These are phyloP conservation scores for Ceriops decandra DNA, from an alignment of 345 rosid genomes.

Conservation along the genomic window DNA sequence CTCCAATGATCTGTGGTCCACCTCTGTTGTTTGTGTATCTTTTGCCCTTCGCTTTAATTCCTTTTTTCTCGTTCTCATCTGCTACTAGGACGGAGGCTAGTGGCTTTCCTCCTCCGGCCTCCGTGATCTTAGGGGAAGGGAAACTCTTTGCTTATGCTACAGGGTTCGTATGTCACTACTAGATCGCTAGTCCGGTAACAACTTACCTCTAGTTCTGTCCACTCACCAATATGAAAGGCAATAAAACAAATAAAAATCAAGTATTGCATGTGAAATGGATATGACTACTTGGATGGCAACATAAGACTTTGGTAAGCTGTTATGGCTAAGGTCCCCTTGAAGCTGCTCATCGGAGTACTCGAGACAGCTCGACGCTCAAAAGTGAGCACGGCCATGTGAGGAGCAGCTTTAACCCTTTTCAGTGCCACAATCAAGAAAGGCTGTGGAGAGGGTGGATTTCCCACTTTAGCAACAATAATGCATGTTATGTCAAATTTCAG, in stretches of 20 bases:
- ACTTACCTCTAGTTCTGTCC: too few relatives aligned
- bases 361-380: constrained; percentile 21
- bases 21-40: not conserved
- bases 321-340: constrained; percentile 12
- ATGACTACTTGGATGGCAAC: not conserved
- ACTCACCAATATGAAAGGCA: too few relatives aligned
- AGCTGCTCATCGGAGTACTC: constrained; percentile 12
- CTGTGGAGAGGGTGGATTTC: constrained; percentile 22
- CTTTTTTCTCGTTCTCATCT: not conserved
- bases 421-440: constrained; percentile 21
- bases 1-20: not conserved
- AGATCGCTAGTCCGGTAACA: too few relatives aligned
- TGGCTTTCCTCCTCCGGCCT: too few relatives aligned
- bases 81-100: too few relatives aligned
- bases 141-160: too few relatives aligned
- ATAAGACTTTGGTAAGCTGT: constrained; percentile 22
- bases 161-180: too few relatives aligned
- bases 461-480: constrained; percentile 34
- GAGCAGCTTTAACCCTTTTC: constrained; percentile 38
- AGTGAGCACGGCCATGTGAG: constrained; percentile 43
- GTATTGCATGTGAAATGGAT: not conserved
- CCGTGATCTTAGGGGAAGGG: too few relatives aligned
- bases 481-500: constrained; percentile 32
- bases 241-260: too few relatives aligned
- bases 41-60: not conserved